Conservation (phyloP, 331 rosid genomes). For the Quercus tomentella region DNA sequence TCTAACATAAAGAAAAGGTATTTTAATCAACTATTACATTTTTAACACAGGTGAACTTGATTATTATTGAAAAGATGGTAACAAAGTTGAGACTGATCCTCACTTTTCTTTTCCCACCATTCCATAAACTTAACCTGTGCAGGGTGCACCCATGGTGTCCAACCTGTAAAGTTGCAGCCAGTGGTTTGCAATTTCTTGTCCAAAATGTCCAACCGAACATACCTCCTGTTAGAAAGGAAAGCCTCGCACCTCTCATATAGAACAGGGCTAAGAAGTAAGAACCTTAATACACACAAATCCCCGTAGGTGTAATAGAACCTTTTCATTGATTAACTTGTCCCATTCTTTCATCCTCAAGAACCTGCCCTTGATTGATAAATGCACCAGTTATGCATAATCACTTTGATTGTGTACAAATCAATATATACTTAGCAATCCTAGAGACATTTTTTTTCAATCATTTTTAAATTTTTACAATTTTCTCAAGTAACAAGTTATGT, state of each 20-base stretch:
- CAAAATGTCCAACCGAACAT: conserved; percentile 76
- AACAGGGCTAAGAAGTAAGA: not conserved
- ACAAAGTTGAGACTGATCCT: conserved; percentile 20
- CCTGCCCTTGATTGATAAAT: too few species aligned
- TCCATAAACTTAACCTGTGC: conserved; percentile 70
- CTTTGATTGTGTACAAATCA: too few species aligned
- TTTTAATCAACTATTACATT: conserved; percentile 27
- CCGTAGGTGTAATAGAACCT: not conserved
- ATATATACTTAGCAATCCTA: too few species aligned
- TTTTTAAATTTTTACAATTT: too few species aligned
- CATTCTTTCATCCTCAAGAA: too few species aligned
- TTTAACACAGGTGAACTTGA: conserved; percentile 19
- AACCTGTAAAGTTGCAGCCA: conserved; percentile 69
- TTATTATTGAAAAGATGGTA: conserved; percentile 27
- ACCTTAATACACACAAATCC: conserved; percentile 5
- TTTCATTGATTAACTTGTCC: not conserved
- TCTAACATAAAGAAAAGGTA: conserved; percentile 7
- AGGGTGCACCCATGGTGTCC: conserved; percentile 46
- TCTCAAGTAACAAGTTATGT: too few species aligned
- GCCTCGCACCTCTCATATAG: conserved; percentile 58
- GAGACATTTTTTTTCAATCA: too few species aligned
- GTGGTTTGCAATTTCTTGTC: conserved; percentile 72
- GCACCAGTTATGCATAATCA: too few species aligned
- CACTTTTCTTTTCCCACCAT: conserved; percentile 65
- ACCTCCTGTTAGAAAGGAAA: conserved; percentile 72